phyloP scores from a whole-genome alignment of 768 basidiomycete genomes.

The Suillus brevipes region DNA sequence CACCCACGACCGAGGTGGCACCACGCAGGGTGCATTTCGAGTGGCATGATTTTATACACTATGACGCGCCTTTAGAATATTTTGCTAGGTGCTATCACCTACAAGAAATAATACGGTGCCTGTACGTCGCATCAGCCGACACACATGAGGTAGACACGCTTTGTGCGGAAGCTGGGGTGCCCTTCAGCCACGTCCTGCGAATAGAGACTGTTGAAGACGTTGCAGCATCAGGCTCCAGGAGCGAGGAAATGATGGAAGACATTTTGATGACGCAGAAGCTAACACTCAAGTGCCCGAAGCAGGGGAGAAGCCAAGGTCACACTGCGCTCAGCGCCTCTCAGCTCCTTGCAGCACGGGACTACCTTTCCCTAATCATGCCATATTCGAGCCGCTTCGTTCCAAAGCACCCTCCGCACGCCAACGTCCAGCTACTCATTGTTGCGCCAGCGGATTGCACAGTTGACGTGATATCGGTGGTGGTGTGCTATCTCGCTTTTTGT shows the following conservation, averaged over 20 bases:
- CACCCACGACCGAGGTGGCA: not conserved
- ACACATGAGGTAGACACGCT: slow-evolving; percentile 13
- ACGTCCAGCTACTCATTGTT: slow-evolving; percentile 27
- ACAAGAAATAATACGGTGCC: slow-evolving; percentile 10
- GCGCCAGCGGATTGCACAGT: slow-evolving; percentile 29
- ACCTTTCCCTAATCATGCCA: slow-evolving; percentile 42
- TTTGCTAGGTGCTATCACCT: slow-evolving; percentile 11
- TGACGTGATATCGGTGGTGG: slow-evolving; percentile 30
- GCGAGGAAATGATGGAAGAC: slow-evolving; percentile 3
- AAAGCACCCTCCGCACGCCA: slow-evolving; percentile 2
- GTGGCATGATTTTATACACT: not conserved
- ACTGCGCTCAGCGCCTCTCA: slow-evolving; percentile 34
- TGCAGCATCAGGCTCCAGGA: not conserved
- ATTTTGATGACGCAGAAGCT: slow-evolving; percentile 2
- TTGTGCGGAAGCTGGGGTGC: slow-evolving; percentile 12
- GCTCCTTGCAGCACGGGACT: slow-evolving; percentile 43
- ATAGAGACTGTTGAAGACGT: slow-evolving; percentile 3
- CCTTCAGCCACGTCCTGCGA: slow-evolving; percentile 24
- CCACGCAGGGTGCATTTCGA: not conserved
- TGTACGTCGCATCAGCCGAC: slow-evolving; percentile 25
- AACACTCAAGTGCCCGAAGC: slow-evolving; percentile 4
- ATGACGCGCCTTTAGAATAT: not conserved
- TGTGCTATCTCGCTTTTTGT: slow-evolving; percentile 30
- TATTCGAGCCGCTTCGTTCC: slow-evolving; percentile 16
- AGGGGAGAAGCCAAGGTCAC: not conserved